These are phyloP conservation scores for Lentinula raphanica DNA, from an alignment of 768 basidiomycete genomes.

Conservation along the genomic window DNA sequence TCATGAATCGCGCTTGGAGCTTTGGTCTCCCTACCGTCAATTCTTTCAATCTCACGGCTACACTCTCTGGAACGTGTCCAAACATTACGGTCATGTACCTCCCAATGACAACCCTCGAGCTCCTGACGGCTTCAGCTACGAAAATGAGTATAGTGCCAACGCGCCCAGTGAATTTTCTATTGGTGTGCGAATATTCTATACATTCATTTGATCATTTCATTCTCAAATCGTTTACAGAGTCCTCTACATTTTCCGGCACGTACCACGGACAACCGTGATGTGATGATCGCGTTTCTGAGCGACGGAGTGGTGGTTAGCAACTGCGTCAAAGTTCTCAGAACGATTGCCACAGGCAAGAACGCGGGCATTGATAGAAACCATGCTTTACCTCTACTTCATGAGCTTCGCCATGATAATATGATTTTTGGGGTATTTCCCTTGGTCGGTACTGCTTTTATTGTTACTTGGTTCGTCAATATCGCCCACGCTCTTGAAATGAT, in stretches of 20 bases:
- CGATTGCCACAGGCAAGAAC: background rate
- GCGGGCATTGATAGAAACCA: conserved; percentile 1
- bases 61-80: background rate
- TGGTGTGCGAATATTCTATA: background rate
- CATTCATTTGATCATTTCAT: background rate
- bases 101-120: background rate
- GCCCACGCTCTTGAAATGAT: background rate
- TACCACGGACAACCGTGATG: background rate
- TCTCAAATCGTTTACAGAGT: background rate
- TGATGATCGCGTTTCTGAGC: background rate
- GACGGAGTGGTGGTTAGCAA: background rate
- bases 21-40: background rate
- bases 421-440: conserved; percentile 4
- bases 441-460: background rate
- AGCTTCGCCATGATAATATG: background rate
- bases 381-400: background rate
- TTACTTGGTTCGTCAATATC: background rate
- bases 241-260: background rate
- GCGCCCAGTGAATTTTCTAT: too few relatives aligned
- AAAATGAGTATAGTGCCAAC: background rate
- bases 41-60: background rate
- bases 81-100: conserved; percentile 4
- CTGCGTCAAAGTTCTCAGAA: background rate
- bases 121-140: conserved; percentile 5
- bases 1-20: background rate